Conservation (phyloP, 2,329 filamentous ascomycete genomes). For the Pseudogymnoascus sp. region DNA sequence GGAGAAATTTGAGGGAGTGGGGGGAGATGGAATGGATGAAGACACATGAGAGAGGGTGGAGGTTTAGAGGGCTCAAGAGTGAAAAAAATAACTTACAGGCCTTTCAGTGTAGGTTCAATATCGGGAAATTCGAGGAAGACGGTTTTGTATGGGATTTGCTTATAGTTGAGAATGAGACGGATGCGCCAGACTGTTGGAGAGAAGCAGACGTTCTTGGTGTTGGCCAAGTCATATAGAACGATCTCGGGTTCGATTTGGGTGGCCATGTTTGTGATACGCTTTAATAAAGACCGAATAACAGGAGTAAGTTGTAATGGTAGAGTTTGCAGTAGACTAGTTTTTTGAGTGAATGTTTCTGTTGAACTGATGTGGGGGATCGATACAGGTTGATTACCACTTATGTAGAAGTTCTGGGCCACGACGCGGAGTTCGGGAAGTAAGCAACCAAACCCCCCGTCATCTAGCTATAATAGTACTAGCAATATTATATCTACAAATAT, state of each 20-base stretch:
- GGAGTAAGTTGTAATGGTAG: background rate
- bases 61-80: conserved; percentile 11
- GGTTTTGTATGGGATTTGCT: conserved; percentile 35
- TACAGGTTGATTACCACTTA: background rate
- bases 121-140: conserved; percentile 38
- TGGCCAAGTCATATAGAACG: conserved; percentile 36
- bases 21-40: conserved; percentile 10
- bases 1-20: background rate
- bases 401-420: background rate
- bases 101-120: conserved; percentile 37
- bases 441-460: background rate
- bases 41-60: conserved; percentile 5
- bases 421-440: background rate
- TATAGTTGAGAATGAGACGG: conserved; percentile 40
- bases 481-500: background rate
- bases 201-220: conserved; percentile 35
- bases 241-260: conserved; percentile 30
- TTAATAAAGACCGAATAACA: conserved; percentile 12
- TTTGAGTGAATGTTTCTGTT: conserved; percentile 2
- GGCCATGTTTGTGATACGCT: conserved; percentile 21
- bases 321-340: conserved; percentile 5
- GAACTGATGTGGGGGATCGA: conserved; percentile 1
- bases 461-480: conserved; percentile 1
- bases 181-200: conserved; percentile 38
- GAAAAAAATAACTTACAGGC: conserved; percentile 29